Base-by-base conservation (phyloP, 2,329 filamentous ascomycete species). In the Cladophialophora bantiana region DNA sequence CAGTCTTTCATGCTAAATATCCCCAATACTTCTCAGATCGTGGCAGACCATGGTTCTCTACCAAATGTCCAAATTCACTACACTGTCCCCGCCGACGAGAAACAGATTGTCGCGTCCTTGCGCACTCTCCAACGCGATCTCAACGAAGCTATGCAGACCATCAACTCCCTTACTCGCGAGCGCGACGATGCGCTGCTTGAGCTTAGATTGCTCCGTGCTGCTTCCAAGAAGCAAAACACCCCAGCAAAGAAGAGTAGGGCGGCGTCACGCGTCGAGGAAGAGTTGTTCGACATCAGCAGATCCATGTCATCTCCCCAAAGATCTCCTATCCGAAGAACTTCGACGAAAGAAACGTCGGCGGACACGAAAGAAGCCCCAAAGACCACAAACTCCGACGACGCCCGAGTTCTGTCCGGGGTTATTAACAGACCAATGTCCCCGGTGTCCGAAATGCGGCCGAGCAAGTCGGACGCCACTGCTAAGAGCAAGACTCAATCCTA, bases 31-130 rank as follows among this genome's bases (percentile, higher is more conserved):
- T 73, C 71, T 31, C 64, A 71, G 45, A 72, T 73, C 36, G 50
- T 73, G 45, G 67, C 70, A 12, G 70, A 72, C 56, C 68, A 71
- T 13, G 71, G 71, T 45, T 64, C 65, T 15, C 59, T 73, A 26
- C 71, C 70, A 7, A 68, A 70, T 54, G 62, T 73, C 32, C 70
- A 71, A 34, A 62, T 72, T 10, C 70, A 71, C 56, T 72, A 73
- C 68, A 63, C 62, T 20, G 56, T 73, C 26, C 71, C 71, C 10
- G 70, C 70, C 45, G 71, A 73, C 36, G 71, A 73, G 66, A 73
- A 73, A 64, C 70, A 73, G 60, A 73, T 73, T n/a, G 68, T 73
- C 18, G 71, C 70, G n/a, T 73, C 71, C 38, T 63, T 73, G 10
- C 65, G 71, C n/a, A 69, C 65, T 10, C 69, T 73, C 2, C 71